Evolutionary conservation across 2,329 filamentous ascomycete species (phyloP), one percentile per base, ranked within the genome.

Genomic region (Fusarium tupiense): DNA sequence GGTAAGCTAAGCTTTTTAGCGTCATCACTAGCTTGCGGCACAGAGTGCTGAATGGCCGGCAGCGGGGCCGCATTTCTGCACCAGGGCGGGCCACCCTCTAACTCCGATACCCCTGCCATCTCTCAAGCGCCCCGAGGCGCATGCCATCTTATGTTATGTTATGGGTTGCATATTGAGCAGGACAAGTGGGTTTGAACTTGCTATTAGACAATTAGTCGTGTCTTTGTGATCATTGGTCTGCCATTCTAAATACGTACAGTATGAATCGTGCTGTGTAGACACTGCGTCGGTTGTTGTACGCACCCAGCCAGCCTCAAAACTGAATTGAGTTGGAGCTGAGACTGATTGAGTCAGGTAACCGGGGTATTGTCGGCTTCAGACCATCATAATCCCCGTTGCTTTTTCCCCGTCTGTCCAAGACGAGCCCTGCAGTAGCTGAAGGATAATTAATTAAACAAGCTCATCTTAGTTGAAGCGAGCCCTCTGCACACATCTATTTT

Each of bases 1-100:
- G 82, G 82, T 79, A 82, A 75, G 77, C 81, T 78, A 81, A 76
- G 61, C 59, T 64, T 73, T 75, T 38, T 64, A 74, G 73, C 40
- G 44, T 20, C 6, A 19, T 44, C 14, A 24, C 64, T 74, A 71
- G 71, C 60, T 41, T 76, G 69, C 73, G 65, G 57, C 67, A 29
- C 69, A 69, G 64, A 44, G 43, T 64, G 63, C 63, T 80, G 74
- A 82, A 60, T 81, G 81, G 81, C 62, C 74, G 69, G 65, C 33
- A 31, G 54, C 58, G 68, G 76, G 78, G 65, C 75, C 74, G 71
- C 64, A 75, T 65, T 71, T 64, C 58, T 59, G 26, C 46, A 41
- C 64, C 41, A 62, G 20, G 50, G 24, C 59, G 60, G 72, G 29
- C 17, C 46, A 35, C 11, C 37, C n/a, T 50, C 41, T 52, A 68